A percentile compares a stretch with the other conserved stretches of the same genome.
These are phyloP conservation scores for Citropsis articulata DNA, from an alignment of 345 rosid species.

Conservation along the genomic window DNA sequence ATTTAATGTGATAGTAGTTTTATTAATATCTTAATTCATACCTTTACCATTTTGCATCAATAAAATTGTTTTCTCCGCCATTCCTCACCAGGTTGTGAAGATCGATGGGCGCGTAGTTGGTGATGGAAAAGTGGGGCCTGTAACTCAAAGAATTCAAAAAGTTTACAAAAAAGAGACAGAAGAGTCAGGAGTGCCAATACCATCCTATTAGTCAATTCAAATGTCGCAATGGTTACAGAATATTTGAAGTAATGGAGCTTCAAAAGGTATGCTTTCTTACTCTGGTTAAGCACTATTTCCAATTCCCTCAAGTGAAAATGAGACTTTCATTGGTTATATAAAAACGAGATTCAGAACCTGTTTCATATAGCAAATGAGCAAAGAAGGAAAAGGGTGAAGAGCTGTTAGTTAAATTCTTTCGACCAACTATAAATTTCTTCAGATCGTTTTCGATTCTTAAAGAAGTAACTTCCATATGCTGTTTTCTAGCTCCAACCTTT, in stretches of 20 bases:
- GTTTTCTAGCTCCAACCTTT: not conserved
- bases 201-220: constrained; percentile 25
- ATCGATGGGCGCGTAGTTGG: constrained; percentile 72
- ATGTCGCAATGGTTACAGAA: not conserved
- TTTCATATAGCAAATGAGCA: not conserved
- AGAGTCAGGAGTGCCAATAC: constrained; percentile 71
- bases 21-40: not conserved
- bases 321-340: not conserved
- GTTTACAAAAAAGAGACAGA: constrained; percentile 63
- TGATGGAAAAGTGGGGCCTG: constrained; percentile 67
- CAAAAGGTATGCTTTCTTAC: constrained; percentile 4
- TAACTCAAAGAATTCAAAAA: constrained; percentile 58
- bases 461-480: not conserved
- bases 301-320: not conserved
- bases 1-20: not conserved
- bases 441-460: not conserved
- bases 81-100: constrained; percentile 49
- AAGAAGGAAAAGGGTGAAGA: not conserved
- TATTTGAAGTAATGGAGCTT: constrained; percentile 1
- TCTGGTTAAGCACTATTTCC: not conserved
- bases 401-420: not conserved
- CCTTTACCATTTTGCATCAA: not conserved
- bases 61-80: not conserved
- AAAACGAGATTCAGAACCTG: not conserved
- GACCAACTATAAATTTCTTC: not conserved